phyloP scores from a whole-genome alignment of 1,284 basidiomycete species.

The Ceratobasidium sp. region DNA sequence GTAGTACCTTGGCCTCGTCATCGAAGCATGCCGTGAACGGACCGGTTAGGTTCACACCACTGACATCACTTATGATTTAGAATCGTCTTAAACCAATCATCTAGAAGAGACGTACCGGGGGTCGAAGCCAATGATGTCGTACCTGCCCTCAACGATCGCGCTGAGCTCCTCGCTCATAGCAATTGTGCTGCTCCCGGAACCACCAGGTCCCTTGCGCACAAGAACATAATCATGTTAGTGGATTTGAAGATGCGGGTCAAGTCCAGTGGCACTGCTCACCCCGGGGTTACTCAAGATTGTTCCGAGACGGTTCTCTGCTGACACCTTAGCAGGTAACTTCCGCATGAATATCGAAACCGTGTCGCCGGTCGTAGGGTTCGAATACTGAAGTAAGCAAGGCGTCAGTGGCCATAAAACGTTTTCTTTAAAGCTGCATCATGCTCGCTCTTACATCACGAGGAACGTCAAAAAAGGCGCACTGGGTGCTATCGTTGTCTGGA shows the following conservation, averaged over 20 bases:
- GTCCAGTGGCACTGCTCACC: conserved; percentile 1
- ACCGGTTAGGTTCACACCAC: conserved; percentile 32
- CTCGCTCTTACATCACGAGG: not conserved
- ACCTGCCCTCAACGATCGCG: conserved; percentile 45
- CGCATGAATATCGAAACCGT: conserved; percentile 33
- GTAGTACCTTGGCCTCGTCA: conserved; percentile 4
- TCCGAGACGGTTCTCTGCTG: conserved; percentile 20
- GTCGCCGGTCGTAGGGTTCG: conserved; percentile 1
- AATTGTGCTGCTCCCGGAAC: conserved; percentile 39
- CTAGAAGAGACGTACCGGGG: conserved; percentile 31
- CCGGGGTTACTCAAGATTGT: conserved; percentile 17
- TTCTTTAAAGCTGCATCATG: too few species aligned
- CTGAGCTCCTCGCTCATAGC: conserved; percentile 36
- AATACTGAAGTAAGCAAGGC: not conserved
- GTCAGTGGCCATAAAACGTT: not conserved
- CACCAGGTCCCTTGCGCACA: conserved; percentile 46
- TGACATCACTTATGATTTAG: not conserved
- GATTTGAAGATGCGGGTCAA: too few species aligned
- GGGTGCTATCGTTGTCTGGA: not conserved
- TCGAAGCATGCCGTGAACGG: conserved; percentile 33
- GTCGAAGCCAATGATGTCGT: conserved; percentile 43
- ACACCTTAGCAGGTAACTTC: conserved; percentile 5
- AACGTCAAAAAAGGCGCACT: conserved; percentile 16
- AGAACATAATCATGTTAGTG: too few species aligned
- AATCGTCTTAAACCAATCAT: conserved; percentile 2